Evolutionary conservation across 371 early-diverging fungal species (phyloP), one percentile per base, ranked within the genome.

Genomic region (Chytridiales sp.): DNA sequence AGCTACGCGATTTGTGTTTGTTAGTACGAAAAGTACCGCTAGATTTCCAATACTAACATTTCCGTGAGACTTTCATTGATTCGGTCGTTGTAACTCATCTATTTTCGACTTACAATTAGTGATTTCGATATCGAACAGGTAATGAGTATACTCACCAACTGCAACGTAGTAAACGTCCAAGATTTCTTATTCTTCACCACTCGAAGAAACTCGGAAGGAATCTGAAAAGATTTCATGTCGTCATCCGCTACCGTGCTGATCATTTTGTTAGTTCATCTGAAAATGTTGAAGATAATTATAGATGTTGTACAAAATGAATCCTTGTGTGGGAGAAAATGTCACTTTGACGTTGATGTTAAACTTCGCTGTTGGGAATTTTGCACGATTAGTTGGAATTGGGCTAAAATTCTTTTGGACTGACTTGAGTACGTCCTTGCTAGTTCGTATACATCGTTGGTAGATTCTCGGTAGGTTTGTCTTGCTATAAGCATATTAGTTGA

Each of bases 401-500:
- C n/a, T n/a, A n/a, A n/a, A n/a, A n/a, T n/a, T n/a, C n/a, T n/a
- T n/a, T n/a, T n/a, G n/a, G n/a, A 13, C 15, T 27, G 4, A 62
- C 62, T 24, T 22, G 54, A 30, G 24, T 55, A 55, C 3, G 17
- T 17, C 54, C 43, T 9, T 1, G 55, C 82, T 6, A 90, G 67
- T 6, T 88, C 87, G 48, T 90, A 86, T 1, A 91, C 87, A 55
- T 94, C 95, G 40, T 90, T 81, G 19, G 87, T 85, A 1, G 85
- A 80, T 69, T 94, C 94, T 62, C 86, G 85, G 69, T 91, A 94
- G 0, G 91, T 87, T 68, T 89, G 87, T 1, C 93, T 75, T 3
- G 92, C 88, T 71, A 47, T 22, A 44, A 30, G 5, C 13, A 27
- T 21, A 59, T 59, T 39, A 39, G 13, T 21, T 31, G 22, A n/a